phyloP scores from a whole-genome alignment of 2,329 filamentous ascomycete species.

The Colletotrichum tofieldiae region DNA sequence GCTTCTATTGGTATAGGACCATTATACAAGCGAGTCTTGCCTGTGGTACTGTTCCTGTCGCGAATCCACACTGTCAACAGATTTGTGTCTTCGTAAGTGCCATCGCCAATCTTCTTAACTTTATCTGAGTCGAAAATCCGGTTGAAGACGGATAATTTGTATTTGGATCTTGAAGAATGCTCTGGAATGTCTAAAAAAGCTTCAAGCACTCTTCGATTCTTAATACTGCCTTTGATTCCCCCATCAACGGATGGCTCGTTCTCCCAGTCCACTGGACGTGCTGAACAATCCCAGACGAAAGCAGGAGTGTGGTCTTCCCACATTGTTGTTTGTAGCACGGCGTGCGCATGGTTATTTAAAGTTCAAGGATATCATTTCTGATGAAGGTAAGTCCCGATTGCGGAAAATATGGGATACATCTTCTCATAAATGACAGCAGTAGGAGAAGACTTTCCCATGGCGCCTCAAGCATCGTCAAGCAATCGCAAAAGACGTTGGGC shows the following conservation, averaged over 20 bases:
- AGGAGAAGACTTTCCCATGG: accelerated
- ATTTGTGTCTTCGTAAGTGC: too few relatives aligned
- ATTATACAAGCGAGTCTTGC: not conserved
- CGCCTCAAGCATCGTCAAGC: not conserved
- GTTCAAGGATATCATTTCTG: not conserved
- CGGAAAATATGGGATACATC: not conserved
- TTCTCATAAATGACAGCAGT: not conserved
- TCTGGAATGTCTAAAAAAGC: not conserved
- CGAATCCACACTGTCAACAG: too few relatives aligned
- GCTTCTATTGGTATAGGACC: not conserved
- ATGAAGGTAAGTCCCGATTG: not conserved
- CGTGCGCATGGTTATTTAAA: not conserved
- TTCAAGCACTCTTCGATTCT: not conserved
- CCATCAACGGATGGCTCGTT: not conserved
- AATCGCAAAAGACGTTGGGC: not conserved
- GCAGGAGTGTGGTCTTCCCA: not conserved
- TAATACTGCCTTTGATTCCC: not conserved
- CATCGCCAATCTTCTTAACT: not conserved
- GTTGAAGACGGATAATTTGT: not conserved
- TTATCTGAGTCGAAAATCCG: not conserved
- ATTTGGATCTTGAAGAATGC: not conserved
- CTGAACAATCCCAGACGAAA: not conserved
- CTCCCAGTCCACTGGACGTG: not conserved
- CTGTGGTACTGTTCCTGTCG: not conserved
- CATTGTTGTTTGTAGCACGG: not conserved